Evolutionary conservation across 2,329 filamentous ascomycete genomes (phyloP).

Genomic region (Capronia epimyces): DNA sequence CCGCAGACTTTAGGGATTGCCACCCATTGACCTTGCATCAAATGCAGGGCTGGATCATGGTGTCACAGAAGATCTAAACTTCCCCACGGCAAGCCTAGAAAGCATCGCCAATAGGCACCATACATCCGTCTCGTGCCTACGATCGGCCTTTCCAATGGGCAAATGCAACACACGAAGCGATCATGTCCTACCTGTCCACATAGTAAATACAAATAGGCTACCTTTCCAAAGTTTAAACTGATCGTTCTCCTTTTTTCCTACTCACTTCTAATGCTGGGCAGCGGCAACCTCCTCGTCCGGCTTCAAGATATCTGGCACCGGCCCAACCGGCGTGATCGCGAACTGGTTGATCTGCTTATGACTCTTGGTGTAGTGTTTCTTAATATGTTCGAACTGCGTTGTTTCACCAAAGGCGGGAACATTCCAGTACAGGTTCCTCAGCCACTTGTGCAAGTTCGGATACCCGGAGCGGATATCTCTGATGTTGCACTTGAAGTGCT

Average conservation of each 20-base stretch:
- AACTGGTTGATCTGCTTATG: constrained; percentile 60
- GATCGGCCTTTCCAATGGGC: too few relatives aligned
- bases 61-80: too few relatives aligned
- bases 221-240: too few relatives aligned
- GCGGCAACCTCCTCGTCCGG: constrained; percentile 71
- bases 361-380: constrained; percentile 66
- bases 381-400: constrained; percentile 93
- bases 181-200: neutral
- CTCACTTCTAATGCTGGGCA: constrained; percentile 31
- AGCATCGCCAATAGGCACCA: too few relatives aligned
- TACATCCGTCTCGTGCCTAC: too few relatives aligned
- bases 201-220: too few relatives aligned
- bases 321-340: constrained; percentile 77
- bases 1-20: too few relatives aligned
- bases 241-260: neutral
- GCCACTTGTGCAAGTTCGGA: constrained; percentile 72
- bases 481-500: constrained; percentile 78
- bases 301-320: constrained; percentile 72
- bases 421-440: constrained; percentile 81
- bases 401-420: constrained; percentile 70
- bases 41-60: too few relatives aligned
- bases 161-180: neutral
- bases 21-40: too few relatives aligned
- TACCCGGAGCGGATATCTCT: constrained; percentile 80
- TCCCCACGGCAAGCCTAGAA: too few relatives aligned